Conservation (phyloP, 352 stramenopile species). For the Phytophthora chlamydospora region DNA sequence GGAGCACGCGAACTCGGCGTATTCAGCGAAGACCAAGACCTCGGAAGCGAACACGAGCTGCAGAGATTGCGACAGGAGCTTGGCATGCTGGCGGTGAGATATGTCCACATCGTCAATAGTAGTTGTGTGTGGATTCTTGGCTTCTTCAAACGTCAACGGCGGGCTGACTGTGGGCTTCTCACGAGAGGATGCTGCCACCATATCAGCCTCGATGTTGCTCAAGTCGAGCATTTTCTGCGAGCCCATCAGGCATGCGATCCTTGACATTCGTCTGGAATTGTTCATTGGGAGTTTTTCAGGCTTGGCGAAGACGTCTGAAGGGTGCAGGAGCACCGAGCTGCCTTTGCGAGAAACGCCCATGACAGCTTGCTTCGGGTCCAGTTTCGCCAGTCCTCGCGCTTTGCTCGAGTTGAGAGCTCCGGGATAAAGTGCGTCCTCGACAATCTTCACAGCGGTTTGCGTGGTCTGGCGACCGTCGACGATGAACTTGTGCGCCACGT, state of each 20-base stretch:
- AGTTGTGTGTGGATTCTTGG: background rate
- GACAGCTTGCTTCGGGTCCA: slow-evolving; percentile 7
- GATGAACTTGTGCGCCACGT: slow-evolving; percentile 35
- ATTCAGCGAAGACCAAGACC: slow-evolving; percentile 37
- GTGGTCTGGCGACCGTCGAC: slow-evolving; percentile 17
- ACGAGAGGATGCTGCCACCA: background rate
- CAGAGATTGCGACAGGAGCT: slow-evolving; percentile 28
- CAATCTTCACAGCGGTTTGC: slow-evolving; percentile 28
- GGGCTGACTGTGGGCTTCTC: slow-evolving; percentile 7
- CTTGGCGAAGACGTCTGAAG: slow-evolving; percentile 8
- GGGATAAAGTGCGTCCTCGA: slow-evolving; percentile 16
- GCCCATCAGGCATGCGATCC: background rate
- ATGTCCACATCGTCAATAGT: slow-evolving; percentile 25
- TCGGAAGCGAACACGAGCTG: slow-evolving; percentile 40
- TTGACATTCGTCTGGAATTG: slow-evolving; percentile 5
- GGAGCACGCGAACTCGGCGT: slow-evolving; percentile 35
- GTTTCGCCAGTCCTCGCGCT: slow-evolving; percentile 2
- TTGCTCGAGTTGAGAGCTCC: slow-evolving; percentile 14
- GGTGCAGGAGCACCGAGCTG: slow-evolving; percentile 1
- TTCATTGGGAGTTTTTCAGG: background rate
- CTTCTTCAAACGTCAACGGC: background rate
- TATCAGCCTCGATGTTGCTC: slow-evolving; percentile 3
- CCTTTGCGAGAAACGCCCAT: slow-evolving; percentile 2
- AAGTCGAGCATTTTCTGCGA: slow-evolving; percentile 10
- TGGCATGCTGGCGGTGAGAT: slow-evolving; percentile 21